Base-by-base conservation (phyloP, 1,284 basidiomycete species). In the Apiotrichum domesticum region DNA sequence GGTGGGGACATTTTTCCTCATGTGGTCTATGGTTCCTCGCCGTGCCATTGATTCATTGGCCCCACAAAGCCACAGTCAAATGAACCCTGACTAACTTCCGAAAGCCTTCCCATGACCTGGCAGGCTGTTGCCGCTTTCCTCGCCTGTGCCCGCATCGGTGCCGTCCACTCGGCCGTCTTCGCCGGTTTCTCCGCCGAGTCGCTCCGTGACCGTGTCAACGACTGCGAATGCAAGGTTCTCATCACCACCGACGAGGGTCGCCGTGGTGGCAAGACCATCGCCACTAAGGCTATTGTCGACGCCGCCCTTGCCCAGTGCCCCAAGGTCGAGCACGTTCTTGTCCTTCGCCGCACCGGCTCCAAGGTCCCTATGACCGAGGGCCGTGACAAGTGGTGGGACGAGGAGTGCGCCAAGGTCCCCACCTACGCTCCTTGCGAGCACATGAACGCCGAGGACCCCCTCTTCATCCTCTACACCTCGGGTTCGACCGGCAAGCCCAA, bases 161-260 rank as follows among this genome's bases (percentile, higher is more conserved):
- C 96, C 33, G 82, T 98, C 55, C 96, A 98, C 80, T 96, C 92
- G n/a, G 95, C 98, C 71, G 87, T 98, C 63, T 98, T 98, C 70
- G 95, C 95, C 51, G 95, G 96, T 13, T 98, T 98, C 82, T 92
- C 88, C 8, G 86, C 94, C n/a, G 96, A 98, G 78, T 90, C 90
- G 9, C 85, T 98, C 55, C 85, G 95, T 52, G 96, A 98, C 78
- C 87, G 96, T 59, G 84, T 94, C 43, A 83, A 86, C 57, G 96
- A 98, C 78, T 96, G 94, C 79, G 83, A 84, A 67, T 90, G 86
- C 40, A 85, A 86, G 55, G 90, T 98, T 9, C 81, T 98, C 62
- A 92, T 98, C 73, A 98, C 96, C 11, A 87, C 88, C 44, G 96
- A 98, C 74, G 96, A 98, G 78, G 95, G 95, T 52, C 83, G 84